phyloP scores from a whole-genome alignment of 163 green algal genomes.

The Prototheca wickerhamii region DNA sequence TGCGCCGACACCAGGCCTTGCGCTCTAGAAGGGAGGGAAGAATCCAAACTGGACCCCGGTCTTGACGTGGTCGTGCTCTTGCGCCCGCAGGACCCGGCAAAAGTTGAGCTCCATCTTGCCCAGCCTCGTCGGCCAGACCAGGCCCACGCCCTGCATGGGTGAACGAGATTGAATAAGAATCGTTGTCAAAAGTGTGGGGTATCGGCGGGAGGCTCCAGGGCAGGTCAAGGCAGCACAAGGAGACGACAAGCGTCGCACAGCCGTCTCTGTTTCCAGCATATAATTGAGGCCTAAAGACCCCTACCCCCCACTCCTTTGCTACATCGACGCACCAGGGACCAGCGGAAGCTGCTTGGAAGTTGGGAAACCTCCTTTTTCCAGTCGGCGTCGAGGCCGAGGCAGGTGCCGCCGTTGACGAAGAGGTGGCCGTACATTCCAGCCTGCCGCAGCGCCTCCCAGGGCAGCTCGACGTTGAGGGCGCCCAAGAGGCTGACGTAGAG shows the following conservation, averaged over 20 bases:
- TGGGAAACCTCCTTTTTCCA: neutral
- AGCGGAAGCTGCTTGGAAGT: constrained; percentile 18
- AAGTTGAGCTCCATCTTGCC: constrained; percentile 32
- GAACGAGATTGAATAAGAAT: too few species aligned
- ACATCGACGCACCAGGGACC: constrained; percentile 20
- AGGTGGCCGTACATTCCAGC: constrained; percentile 38
- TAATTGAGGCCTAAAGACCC: too few species aligned
- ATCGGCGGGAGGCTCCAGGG: too few species aligned
- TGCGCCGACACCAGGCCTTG: neutral
- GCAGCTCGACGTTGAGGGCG: constrained; percentile 35
- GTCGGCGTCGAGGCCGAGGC: constrained; percentile 6
- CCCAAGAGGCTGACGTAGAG: constrained; percentile 25
- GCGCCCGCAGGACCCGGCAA: constrained; percentile 10
- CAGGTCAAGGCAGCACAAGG: too few species aligned
- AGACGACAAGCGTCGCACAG: too few species aligned
- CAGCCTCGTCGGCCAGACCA: constrained; percentile 28
- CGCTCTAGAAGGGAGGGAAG: constrained; percentile 9
- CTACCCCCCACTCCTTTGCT: too few species aligned
- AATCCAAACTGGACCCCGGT: constrained; percentile 35
- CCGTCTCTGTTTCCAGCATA: too few species aligned
- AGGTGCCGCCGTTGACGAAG: constrained; percentile 34
- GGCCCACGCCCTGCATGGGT: constrained; percentile 27
- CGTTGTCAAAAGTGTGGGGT: too few species aligned
- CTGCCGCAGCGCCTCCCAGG: constrained; percentile 8
- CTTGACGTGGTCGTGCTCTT: constrained; percentile 12